These are phyloP conservation scores for Bruguiera parviflora DNA, from an alignment of 345 rosid genomes.

Conservation along the genomic window DNA sequence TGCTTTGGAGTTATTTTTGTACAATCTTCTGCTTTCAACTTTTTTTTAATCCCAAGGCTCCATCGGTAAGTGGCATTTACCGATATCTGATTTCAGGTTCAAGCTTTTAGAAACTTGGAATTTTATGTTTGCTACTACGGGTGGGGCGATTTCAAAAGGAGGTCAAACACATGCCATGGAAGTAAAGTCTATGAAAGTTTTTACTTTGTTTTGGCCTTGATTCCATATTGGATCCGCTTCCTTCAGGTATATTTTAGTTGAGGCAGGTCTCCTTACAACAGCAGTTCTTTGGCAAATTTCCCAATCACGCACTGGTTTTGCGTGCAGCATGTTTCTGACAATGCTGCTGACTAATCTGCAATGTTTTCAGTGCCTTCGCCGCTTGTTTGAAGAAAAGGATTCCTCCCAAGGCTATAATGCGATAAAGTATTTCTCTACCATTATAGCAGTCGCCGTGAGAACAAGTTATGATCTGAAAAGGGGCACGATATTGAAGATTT, in stretches of 20 bases:
- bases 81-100: constrained; percentile 34
- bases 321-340: too few species aligned
- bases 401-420: constrained; percentile 39
- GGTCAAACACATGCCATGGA: constrained; percentile 45
- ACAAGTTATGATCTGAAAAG: constrained; percentile 32
- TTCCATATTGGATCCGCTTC: constrained; percentile 73
- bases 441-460: constrained; percentile 50
- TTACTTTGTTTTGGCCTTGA: constrained; percentile 46
- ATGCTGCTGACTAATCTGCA: not conserved
- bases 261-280: not conserved
- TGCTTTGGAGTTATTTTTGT: not conserved
- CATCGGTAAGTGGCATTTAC: not conserved
- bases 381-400: constrained; percentile 58
- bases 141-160: constrained; percentile 51
- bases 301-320: not conserved
- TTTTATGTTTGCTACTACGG: constrained; percentile 64
- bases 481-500: constrained; percentile 36
- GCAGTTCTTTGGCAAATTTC: not conserved
- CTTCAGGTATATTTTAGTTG: constrained; percentile 47
- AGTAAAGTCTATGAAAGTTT: constrained; percentile 43
- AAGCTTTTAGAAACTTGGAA: constrained; percentile 50
- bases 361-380: constrained; percentile 49
- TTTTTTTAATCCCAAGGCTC: not conserved
- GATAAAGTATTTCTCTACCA: constrained; percentile 57
- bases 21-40: not conserved